Percentiles rank a stretch among this genome's conserved stretches.
Conservation (phyloP, 805 yeast genomes). For the Ogataea paradorogensis region DNA sequence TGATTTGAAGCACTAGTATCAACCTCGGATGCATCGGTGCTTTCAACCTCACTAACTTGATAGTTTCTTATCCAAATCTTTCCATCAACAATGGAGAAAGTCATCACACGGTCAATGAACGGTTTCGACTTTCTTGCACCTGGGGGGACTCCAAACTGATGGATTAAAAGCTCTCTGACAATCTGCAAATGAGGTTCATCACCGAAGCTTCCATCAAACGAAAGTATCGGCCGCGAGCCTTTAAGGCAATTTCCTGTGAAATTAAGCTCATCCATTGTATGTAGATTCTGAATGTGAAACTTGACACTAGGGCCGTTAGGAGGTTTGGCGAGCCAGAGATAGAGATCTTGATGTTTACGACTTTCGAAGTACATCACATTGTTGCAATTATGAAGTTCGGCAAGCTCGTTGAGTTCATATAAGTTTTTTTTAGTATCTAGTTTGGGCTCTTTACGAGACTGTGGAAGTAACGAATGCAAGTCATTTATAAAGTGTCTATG, state of each 20-base stretch:
- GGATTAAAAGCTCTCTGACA: slow-evolving; percentile 79
- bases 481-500: slow-evolving; percentile 93
- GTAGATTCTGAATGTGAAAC: slow-evolving; percentile 91
- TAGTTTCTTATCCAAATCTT: slow-evolving; percentile 95
- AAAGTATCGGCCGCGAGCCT: slow-evolving; percentile 91
- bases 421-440: slow-evolving; percentile 89
- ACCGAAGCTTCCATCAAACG: slow-evolving; percentile 82
- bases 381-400: slow-evolving; percentile 96
- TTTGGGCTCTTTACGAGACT: slow-evolving; percentile 94
- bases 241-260: slow-evolving; percentile 95
- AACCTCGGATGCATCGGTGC: slow-evolving; percentile 32
- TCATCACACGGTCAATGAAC: slow-evolving; percentile 90
- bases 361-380: slow-evolving; percentile 92
- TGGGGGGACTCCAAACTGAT: slow-evolving; percentile 94
- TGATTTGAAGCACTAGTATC: slow-evolving; percentile 34
- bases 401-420: slow-evolving; percentile 87
- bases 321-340: slow-evolving; percentile 92
- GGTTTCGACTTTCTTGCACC: slow-evolving; percentile 90
- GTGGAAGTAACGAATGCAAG: slow-evolving; percentile 77
- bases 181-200: slow-evolving; percentile 64
- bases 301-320: slow-evolving; percentile 97
- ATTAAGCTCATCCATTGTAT: slow-evolving; percentile 92
- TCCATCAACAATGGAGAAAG: slow-evolving; percentile 87
- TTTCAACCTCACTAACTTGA: slow-evolving; percentile 70
- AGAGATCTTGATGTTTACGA: slow-evolving; percentile 92